Evolutionary conservation across 2,329 filamentous ascomycete genomes (phyloP).

Genomic region (Botrytis pseudocinerea): DNA sequence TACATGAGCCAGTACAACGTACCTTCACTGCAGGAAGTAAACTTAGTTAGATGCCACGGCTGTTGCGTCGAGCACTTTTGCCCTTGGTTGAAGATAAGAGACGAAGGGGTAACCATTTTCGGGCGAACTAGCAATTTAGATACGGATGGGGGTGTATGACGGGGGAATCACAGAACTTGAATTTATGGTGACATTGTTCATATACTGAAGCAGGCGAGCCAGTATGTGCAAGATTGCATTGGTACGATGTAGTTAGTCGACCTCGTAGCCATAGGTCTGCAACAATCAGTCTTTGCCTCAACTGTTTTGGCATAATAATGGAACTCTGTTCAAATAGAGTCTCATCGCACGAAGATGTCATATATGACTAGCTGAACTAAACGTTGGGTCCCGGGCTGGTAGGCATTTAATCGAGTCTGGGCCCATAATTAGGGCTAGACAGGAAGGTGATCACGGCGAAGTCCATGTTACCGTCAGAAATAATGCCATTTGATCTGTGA

Average conservation of each 20-base stretch:
- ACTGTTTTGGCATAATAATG: neutral
- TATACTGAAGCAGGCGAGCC: neutral
- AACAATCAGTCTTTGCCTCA: neutral
- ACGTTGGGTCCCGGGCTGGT: neutral
- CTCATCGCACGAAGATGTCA: neutral
- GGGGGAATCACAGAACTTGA: neutral
- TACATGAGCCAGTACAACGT: neutral
- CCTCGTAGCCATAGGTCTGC: neutral
- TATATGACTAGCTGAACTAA: neutral
- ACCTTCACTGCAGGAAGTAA: neutral
- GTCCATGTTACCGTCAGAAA: neutral
- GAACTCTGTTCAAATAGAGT: neutral
- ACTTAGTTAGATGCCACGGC: neutral
- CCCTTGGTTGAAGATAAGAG: neutral
- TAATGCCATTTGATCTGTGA: neutral
- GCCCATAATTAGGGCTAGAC: constrained; percentile 5
- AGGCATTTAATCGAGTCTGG: neutral
- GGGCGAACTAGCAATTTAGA: neutral
- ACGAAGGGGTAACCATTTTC: neutral
- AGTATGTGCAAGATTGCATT: neutral
- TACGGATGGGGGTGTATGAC: neutral
- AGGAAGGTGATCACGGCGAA: neutral
- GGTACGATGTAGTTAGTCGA: neutral
- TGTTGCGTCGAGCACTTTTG: neutral
- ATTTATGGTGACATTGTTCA: neutral